Evolutionary conservation across 2,329 filamentous ascomycete genomes (phyloP), one percentile per base, ranked within the genome.

Genomic region (Botryotinia globosa): DNA sequence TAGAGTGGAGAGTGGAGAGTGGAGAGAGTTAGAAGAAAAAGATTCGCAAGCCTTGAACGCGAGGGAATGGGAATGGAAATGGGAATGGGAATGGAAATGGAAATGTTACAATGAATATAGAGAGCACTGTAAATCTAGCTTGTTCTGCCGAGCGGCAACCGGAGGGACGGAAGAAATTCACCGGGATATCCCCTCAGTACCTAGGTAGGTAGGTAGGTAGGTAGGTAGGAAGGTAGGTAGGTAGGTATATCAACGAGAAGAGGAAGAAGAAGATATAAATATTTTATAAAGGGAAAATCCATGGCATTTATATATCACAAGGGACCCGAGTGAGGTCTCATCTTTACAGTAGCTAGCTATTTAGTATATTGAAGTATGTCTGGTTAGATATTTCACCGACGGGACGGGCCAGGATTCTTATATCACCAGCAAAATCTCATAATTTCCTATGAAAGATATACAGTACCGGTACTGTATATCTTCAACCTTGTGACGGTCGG

Each of bases 141-240:
- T 66, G 69, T 54, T 66, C 69, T 62, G 58, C 44, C 56, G 58
- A 71, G 58, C 59, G 69, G 45, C 59, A 64, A 63, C 42, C 70
- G 70, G 70, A 68, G 42, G 42, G 42, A 51, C 48, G 70, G 59
- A 69, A 39, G 51, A 51, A 72, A 68, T 34, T 68, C 51, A 68
- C 70, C 70, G 70, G 58, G 54, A 56, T 68, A 59, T 37, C 63
- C 70, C 70, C 70, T 72, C 69, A 37, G n/a, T n/a, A n/a, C n/a
- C n/a, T n/a, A n/a, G n/a, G n/a, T n/a, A n/a, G n/a, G n/a, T n/a
- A n/a, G n/a, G n/a, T n/a, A n/a, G n/a, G n/a, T n/a, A n/a, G n/a
- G n/a, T n/a, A n/a, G n/a, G n/a, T n/a, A n/a, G n/a, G n/a, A n/a
- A n/a, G n/a, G n/a, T n/a, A n/a, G n/a, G n/a, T n/a, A n/a, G n/a